Evolutionary conservation across 371 early-diverging fungal genomes (phyloP).

Genomic region (Circinella minor): DNA sequence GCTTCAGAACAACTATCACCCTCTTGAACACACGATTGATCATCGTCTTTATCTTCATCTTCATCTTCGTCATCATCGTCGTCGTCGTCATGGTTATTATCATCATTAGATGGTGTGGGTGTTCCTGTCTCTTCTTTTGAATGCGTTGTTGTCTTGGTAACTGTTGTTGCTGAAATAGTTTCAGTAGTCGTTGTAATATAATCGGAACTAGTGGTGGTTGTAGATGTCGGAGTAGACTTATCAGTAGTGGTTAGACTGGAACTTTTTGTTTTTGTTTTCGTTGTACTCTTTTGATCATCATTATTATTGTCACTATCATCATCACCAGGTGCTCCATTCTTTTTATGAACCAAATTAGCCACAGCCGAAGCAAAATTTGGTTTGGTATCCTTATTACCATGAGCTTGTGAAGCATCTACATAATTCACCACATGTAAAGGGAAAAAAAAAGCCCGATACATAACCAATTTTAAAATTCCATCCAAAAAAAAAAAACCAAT

Average conservation of each 20-base stretch:
- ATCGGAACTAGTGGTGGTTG: not conserved
- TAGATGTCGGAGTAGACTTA: too few relatives aligned
- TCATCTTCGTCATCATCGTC: not conserved
- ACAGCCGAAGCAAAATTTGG: constrained; percentile 42
- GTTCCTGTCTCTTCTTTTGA: not conserved
- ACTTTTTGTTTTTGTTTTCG: too few relatives aligned
- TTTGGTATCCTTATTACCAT: constrained; percentile 32
- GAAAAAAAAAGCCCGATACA: too few relatives aligned
- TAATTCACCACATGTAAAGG: too few relatives aligned
- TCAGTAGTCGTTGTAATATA: not conserved
- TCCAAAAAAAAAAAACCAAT: too few relatives aligned
- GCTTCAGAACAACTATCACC: constrained; percentile 16
- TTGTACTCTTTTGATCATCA: not conserved
- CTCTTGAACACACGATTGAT: constrained; percentile 10
- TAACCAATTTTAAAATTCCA: too few relatives aligned
- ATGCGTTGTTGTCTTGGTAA: constrained; percentile 14
- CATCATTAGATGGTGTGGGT: not conserved
- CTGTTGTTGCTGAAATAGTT: not conserved
- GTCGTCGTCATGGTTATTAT: not conserved
- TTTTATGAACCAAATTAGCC: constrained; percentile 27
- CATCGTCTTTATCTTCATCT: not conserved
- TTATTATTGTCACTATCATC: not conserved
- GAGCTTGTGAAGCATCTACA: constrained; percentile 50
- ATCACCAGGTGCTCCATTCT: not conserved
- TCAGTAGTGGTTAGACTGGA: too few relatives aligned